A percentile compares a stretch with the other conserved stretches of the same genome.
Evolutionary conservation across 169 alveolate genomes (phyloP).

Genomic region (Babesia caballi): DNA sequence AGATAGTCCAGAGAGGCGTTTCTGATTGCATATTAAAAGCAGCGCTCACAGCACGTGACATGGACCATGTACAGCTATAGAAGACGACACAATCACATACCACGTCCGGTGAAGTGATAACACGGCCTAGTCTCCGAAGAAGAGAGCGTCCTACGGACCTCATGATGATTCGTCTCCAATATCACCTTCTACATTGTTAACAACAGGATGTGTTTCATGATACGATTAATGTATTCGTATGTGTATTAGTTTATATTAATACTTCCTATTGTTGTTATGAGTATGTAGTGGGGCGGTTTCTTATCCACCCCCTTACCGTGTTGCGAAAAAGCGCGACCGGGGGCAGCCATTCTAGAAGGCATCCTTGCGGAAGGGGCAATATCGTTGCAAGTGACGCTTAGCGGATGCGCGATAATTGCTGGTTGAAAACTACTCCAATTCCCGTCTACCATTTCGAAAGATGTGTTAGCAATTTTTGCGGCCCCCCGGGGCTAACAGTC

Average conservation of each 20-base stretch:
- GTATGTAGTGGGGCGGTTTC: neutral
- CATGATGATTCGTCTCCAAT: neutral
- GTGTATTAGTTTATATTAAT: neutral
- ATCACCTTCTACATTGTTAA: neutral
- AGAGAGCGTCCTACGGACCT: conserved; percentile 29
- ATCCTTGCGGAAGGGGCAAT: conserved; percentile 98
- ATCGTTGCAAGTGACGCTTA: conserved; percentile 98
- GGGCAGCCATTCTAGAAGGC: neutral
- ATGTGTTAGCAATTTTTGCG: conserved; percentile 93
- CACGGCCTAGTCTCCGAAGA: conserved; percentile 23
- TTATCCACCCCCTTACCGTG: conserved; percentile 17
- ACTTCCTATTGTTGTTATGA: neutral
- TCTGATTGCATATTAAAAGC: conserved; percentile 5
- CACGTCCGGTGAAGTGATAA: conserved; percentile 37
- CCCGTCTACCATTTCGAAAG: conserved; percentile 90
- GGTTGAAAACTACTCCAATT: conserved; percentile 98
- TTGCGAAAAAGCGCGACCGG: neutral
- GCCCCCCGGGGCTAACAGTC: conserved; percentile 80
- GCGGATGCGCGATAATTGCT: conserved; percentile 99
- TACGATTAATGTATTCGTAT: too few species aligned
- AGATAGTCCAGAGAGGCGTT: conserved; percentile 52
- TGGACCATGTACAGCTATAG: neutral
- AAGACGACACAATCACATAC: conserved; percentile 9
- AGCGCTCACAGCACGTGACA: neutral
- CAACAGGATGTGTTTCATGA: too few species aligned